These are phyloP conservation scores for Pelargonium australe DNA, from an alignment of 441 rosid genomes.

Conservation along the genomic window DNA sequence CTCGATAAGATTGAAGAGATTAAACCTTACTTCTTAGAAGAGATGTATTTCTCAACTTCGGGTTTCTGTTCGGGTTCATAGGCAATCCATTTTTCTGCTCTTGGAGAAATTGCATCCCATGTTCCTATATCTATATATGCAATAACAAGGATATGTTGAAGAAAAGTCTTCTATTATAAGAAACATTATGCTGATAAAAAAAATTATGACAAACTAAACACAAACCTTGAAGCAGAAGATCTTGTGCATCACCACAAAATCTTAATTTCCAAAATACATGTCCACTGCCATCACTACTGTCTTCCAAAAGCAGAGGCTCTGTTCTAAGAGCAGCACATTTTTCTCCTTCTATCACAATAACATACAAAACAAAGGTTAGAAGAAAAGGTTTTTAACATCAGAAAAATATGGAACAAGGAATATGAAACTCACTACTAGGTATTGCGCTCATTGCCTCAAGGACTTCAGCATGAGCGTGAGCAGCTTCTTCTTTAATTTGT, in stretches of 20 bases:
- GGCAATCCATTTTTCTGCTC: slow-evolving; percentile 56
- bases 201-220: neutral
- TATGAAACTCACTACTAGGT: slow-evolving; percentile 37
- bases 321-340: slow-evolving; percentile 65
- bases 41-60: slow-evolving; percentile 57
- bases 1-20: too few species aligned
- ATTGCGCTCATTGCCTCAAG: slow-evolving; percentile 36
- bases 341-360: slow-evolving; percentile 33
- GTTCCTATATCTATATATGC: slow-evolving; percentile 47
- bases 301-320: slow-evolving; percentile 31
- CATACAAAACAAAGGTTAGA: slow-evolving; percentile 6
- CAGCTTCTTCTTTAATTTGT: slow-evolving; percentile 47
- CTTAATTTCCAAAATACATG: slow-evolving; percentile 57
- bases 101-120: slow-evolving; percentile 25
- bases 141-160: neutral
- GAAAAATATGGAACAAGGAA: slow-evolving; percentile 12
- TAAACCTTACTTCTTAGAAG: slow-evolving; percentile 10
- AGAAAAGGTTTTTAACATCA: neutral
- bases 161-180: too few species aligned
- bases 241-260: slow-evolving; percentile 28
- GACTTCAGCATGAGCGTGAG: slow-evolving; percentile 53
- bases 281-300: slow-evolving; percentile 34
- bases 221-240: slow-evolving; percentile 70
- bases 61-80: slow-evolving; percentile 51
- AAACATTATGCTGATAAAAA: neutral